These are phyloP conservation scores for Aspergillus sp. DNA, from an alignment of 2,329 filamentous ascomycete species.

Conservation along the genomic window DNA sequence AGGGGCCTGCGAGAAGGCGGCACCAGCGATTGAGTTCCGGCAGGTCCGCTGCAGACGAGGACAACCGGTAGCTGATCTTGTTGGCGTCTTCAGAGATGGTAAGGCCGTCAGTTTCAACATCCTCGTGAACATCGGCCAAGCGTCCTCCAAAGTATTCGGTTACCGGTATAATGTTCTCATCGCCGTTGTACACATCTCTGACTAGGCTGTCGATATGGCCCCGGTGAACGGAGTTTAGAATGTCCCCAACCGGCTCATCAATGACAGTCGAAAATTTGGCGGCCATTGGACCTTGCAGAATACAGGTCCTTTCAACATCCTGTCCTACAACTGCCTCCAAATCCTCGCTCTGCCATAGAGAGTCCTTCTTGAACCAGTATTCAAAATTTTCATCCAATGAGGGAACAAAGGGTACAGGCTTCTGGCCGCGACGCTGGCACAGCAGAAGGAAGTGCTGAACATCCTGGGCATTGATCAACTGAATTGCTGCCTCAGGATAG, in stretches of 20 bases:
- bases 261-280: conserved; percentile 85
- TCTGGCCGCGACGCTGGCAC: conserved; percentile 88
- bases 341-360: conserved; percentile 98
- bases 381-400: conserved; percentile 96
- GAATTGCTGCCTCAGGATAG: conserved; percentile 82
- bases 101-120: conserved; percentile 80
- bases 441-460: conserved; percentile 95
- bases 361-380: conserved; percentile 99
- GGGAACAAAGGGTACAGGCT: conserved; percentile 95
- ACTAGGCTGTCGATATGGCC: conserved; percentile 80
- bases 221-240: conserved; percentile 86
- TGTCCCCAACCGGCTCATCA: conserved; percentile 93
- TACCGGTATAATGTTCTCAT: conserved; percentile 73
- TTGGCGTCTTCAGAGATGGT: conserved; percentile 75
- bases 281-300: conserved; percentile 91
- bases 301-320: conserved; percentile 93
- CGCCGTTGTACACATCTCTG: conserved; percentile 73
- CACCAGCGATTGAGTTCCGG: conserved; percentile 84
- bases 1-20: conserved; percentile 78
- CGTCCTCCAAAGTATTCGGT: conserved; percentile 96
- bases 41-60: conserved; percentile 69
- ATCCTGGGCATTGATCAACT: conserved; percentile 97
- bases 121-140: conserved; percentile 66
- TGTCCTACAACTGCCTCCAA: conserved; percentile 93
- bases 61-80: conserved; percentile 83